These are phyloP conservation scores for Pyrus bretschneideri DNA, from an alignment of 306 rosid species.

Conservation along the genomic window DNA sequence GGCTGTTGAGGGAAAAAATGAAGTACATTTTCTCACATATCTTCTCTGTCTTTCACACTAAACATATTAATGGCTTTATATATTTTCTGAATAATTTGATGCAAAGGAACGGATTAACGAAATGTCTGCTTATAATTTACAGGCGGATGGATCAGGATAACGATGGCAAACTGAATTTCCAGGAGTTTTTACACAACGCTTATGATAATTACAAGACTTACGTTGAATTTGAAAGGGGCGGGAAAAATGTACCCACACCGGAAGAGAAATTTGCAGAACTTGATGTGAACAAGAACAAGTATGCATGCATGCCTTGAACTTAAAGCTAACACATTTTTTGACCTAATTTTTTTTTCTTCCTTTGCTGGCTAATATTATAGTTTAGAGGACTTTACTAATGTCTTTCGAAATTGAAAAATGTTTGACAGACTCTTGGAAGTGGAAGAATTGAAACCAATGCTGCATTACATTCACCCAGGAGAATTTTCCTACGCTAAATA, in stretches of 20 bases:
- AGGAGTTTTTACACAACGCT: conserved; percentile 40
- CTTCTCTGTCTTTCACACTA: neutral
- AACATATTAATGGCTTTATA: neutral
- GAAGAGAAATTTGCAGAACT: conserved; percentile 49
- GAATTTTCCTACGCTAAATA: conserved; percentile 57
- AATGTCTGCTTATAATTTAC: neutral
- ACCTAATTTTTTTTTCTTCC: neutral
- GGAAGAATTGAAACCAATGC: conserved; percentile 58
- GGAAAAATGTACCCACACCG: conserved; percentile 24
- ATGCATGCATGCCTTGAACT: neutral
- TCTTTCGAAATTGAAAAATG: neutral
- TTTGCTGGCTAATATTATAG: neutral
- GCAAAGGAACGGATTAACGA: neutral
- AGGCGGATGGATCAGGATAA: conserved; percentile 51
- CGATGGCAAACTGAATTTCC: conserved; percentile 51
- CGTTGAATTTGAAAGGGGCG: conserved; percentile 38
- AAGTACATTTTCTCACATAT: conserved; percentile 2
- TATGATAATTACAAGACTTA: conserved; percentile 44
- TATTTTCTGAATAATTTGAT: neutral
- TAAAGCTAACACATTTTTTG: neutral
- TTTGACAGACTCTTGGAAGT: conserved; percentile 39
- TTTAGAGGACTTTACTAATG: neutral
- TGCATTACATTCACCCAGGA: conserved; percentile 62
- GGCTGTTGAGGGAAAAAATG: conserved; percentile 56
- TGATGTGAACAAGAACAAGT: conserved; percentile 61